These are phyloP conservation scores for Phytomonas sp. DNA, from an alignment of 208 protist genomes.

Conservation along the genomic window DNA sequence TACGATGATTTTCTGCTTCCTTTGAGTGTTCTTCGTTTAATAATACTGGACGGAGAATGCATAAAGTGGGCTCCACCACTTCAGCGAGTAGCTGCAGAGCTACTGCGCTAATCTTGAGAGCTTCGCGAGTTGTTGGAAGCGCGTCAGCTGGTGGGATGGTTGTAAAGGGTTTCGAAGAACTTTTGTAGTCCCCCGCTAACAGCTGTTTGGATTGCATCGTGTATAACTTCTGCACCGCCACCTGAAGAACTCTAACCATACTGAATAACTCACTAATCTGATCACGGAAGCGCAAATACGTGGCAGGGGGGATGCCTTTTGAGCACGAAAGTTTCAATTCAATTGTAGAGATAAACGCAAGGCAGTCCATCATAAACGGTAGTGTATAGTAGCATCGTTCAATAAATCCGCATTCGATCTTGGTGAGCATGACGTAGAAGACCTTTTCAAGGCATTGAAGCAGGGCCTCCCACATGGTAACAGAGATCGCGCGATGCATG, in stretches of 20 bases:
- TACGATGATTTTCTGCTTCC: neutral
- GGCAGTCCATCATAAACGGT: neutral
- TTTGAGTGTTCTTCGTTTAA: neutral
- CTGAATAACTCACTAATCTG: neutral
- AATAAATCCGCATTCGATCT: conserved; percentile 12
- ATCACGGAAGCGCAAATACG: neutral
- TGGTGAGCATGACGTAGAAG: conserved; percentile 21
- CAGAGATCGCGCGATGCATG: neutral
- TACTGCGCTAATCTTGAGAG: neutral
- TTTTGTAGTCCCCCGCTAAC: neutral
- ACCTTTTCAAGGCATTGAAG: conserved; percentile 7
- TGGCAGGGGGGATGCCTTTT: neutral
- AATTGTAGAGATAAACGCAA: neutral
- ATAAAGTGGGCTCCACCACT: neutral
- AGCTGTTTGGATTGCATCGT: neutral
- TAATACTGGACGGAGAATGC: neutral
- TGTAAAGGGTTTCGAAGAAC: neutral
- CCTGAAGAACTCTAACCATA: neutral
- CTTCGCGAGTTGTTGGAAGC: neutral
- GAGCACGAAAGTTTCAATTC: neutral
- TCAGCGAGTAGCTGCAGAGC: neutral
- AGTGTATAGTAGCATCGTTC: conserved; percentile 21
- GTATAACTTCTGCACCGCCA: neutral
- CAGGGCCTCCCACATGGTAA: conserved; percentile 5
- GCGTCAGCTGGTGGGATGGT: neutral